Conservation (phyloP, 495 filamentous ascomycete species). For the Halenospora varia region DNA sequence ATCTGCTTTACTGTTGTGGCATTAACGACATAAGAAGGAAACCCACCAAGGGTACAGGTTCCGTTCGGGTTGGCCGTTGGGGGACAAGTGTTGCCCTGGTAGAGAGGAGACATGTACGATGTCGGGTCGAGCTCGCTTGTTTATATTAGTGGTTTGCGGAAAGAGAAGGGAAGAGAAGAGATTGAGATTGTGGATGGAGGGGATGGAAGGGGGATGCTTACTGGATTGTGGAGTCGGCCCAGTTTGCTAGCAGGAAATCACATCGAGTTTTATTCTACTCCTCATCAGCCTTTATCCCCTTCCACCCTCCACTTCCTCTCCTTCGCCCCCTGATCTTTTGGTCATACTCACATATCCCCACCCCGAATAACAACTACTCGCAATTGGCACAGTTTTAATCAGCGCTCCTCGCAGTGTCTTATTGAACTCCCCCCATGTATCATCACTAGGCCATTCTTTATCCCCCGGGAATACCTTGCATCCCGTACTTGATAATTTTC, state of each 20-base stretch:
- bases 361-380: conserved; percentile 49
- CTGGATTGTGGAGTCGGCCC: too few species aligned
- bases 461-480: conserved; percentile 53
- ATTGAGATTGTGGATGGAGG: too few species aligned
- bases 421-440: conserved; percentile 42
- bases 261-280: too few species aligned
- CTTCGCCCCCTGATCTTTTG: too few species aligned
- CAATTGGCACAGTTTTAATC: conserved; percentile 52
- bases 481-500: too few species aligned
- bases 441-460: conserved; percentile 35
- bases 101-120: conserved; percentile 47
- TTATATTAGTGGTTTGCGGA: too few species aligned
- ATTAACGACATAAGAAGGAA: conserved; percentile 25
- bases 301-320: too few species aligned
- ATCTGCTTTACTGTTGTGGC: conserved; percentile 38
- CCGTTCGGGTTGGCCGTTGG: conserved; percentile 35
- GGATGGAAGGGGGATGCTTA: too few species aligned
- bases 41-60: conserved; percentile 56
- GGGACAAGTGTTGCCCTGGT: conserved; percentile 42
- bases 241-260: too few species aligned
- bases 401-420: conserved; percentile 44
- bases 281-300: too few species aligned
- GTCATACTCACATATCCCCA: conserved; percentile 42
- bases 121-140: too few species aligned
- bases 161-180: too few species aligned